Evolutionary conservation across 2,329 filamentous ascomycete genomes (phyloP), one percentile per base, ranked within the genome.

Genomic region (Cladosporium halotolerans): DNA sequence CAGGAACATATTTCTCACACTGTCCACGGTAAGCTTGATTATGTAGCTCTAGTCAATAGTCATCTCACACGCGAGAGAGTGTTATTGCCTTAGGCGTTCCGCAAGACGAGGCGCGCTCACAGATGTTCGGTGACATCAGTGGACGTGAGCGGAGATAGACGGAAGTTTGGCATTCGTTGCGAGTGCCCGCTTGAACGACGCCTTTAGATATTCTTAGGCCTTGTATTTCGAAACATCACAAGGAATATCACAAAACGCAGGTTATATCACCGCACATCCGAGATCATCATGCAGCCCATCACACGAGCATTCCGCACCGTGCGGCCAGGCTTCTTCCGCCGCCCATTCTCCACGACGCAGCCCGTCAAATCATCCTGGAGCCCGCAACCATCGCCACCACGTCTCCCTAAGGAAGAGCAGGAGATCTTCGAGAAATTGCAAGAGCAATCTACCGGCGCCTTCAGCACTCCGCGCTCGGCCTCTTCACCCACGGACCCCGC

Each of bases 361-460:
- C 52, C 55, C 51, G 36, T 62, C 62, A 53, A 53, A 52, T 65
- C 39, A 9, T 28, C 31, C 39, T 68, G 63, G 61, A 57, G 55
- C 16, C 55, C 74, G 14, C 76, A 76, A 10, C 88, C 92, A 19
- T 73, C 88, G 7, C 93, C 93, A 13, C 91, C 89, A 0, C 87
- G 89, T 45, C 88, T 97, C 9, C 89, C 92, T 6, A 84, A 89
- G 63, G 84, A 88, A 70, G 85, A 96, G 62, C 91, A 96, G 75
- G 88, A 90, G 68, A 82, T 95, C 60, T 96, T 93, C 69, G 91
- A 96, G 72, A 80, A 84, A 40, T 85, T 97, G 3, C 90, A 96
- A 68, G 82, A 82, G 62, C 77, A 79, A 67, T 95, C 76, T 61
- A 95, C 82, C 59, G 89, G 79, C 58, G 93, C 73, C 58, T 96